phyloP scores from a whole-genome alignment of 495 filamentous ascomycete genomes.

The Tuber borchii region DNA sequence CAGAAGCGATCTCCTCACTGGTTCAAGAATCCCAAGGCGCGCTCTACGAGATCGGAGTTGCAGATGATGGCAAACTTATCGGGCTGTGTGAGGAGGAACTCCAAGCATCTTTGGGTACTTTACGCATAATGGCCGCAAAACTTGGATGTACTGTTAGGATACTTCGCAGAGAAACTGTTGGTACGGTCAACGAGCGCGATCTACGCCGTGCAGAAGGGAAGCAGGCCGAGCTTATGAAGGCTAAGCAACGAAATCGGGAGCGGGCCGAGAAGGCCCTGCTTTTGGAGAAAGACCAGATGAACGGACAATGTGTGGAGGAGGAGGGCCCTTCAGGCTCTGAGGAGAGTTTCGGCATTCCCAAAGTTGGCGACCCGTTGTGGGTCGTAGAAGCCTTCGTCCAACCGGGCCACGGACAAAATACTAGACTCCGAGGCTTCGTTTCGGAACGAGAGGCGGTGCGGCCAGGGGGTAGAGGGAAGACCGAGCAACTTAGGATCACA shows the following conservation, averaged over 20 bases:
- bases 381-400: constrained; percentile 80
- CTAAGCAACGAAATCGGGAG: constrained; percentile 22
- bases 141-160: constrained; percentile 84
- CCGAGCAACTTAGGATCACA: constrained; percentile 81
- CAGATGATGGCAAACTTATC: constrained; percentile 87
- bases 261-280: constrained; percentile 10
- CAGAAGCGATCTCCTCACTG: constrained; percentile 62
- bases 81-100: constrained; percentile 87
- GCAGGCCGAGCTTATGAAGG: constrained; percentile 37
- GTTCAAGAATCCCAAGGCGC: constrained; percentile 90
- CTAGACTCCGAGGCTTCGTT: neutral
- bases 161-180: constrained; percentile 74
- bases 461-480: constrained; percentile 39
- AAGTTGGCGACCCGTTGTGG: constrained; percentile 59
- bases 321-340: constrained; percentile 29
- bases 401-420: constrained; percentile 45
- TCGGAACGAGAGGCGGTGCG: constrained; percentile 8
- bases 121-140: constrained; percentile 83
- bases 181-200: constrained; percentile 44
- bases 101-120: constrained; percentile 75
- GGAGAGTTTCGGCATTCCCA: constrained; percentile 37
- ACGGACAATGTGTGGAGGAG: constrained; percentile 9
- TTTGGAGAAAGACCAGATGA: neutral
- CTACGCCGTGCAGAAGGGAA: constrained; percentile 31
- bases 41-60: constrained; percentile 91